Evolutionary conservation across 805 yeast genomes (phyloP).

Genomic region (Tetrapisispora fleetii): DNA sequence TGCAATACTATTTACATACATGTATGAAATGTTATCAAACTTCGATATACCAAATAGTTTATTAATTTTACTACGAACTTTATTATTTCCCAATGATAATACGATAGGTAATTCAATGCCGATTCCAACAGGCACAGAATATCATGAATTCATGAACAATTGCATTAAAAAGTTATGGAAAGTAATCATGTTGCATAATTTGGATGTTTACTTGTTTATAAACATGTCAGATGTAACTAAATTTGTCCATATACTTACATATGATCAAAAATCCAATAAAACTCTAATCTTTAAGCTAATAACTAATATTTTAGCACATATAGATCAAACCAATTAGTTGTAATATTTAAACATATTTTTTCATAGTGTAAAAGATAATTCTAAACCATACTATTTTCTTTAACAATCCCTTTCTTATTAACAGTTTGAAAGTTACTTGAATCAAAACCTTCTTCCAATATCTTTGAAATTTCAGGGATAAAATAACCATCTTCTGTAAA

Average conservation of each 20-base stretch:
- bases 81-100: conserved; percentile 41
- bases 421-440: not conserved
- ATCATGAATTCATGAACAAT: conserved; percentile 22
- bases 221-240: conserved; percentile 16
- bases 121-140: conserved; percentile 35
- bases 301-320: conserved; percentile 33
- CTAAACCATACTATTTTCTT: not conserved
- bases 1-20: not conserved
- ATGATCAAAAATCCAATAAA: conserved; percentile 34
- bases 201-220: conserved; percentile 14
- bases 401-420: not conserved
- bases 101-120: conserved; percentile 40
- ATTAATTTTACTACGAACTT: conserved; percentile 26
- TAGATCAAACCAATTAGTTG: not conserved
- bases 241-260: conserved; percentile 28
- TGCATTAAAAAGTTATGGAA: conserved; percentile 21
- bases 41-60: conserved; percentile 13
- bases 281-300: conserved; percentile 33
- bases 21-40: conserved; percentile 5
- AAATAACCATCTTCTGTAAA: conserved; percentile 5
- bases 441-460: conserved; percentile 3
- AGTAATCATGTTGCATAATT: conserved; percentile 11
- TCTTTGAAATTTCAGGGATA: not conserved
- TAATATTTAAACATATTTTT: not conserved
- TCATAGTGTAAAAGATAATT: not conserved